Percentiles rank a stretch among this genome's conserved stretches.
Conservation (phyloP, 1,139 yeast species). For the Yamadazyma pseudoaaseri region DNA sequence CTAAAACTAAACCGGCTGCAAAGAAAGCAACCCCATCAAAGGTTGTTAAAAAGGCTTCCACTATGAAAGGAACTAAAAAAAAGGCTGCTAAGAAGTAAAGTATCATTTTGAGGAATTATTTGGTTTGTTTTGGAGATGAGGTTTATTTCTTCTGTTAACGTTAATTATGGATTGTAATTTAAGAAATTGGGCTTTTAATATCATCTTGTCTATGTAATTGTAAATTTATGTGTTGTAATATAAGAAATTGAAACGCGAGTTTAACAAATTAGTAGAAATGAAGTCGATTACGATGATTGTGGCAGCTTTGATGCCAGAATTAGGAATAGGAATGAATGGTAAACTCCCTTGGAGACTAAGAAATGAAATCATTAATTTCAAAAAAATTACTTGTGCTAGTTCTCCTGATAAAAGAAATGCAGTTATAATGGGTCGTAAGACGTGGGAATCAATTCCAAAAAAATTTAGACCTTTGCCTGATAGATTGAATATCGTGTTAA, state of each 20-base stretch:
- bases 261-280: slow-evolving; percentile 1
- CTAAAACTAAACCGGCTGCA: background rate
- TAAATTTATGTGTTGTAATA: slow-evolving; percentile 9
- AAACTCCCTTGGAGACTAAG: slow-evolving; percentile 84
- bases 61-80: slow-evolving; percentile 12
- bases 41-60: slow-evolving; percentile 14
- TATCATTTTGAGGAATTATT: slow-evolving; percentile 2
- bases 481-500: slow-evolving; percentile 73
- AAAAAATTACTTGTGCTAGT: slow-evolving; percentile 60
- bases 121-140: slow-evolving; percentile 1
- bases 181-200: slow-evolving; percentile 5
- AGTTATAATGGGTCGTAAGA: slow-evolving; percentile 93
- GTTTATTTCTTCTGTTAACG: slow-evolving; percentile 2
- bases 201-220: slow-evolving; percentile 1
- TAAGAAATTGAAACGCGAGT: slow-evolving; percentile 3
- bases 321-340: slow-evolving; percentile 86
- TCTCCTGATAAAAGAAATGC: slow-evolving; percentile 51
- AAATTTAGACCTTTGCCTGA: slow-evolving; percentile 80
- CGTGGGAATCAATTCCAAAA: slow-evolving; percentile 92
- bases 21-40: slow-evolving; percentile 15
- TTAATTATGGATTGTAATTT: slow-evolving; percentile 5
- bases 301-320: slow-evolving; percentile 77
- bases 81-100: slow-evolving; percentile 14
- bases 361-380: slow-evolving; percentile 84
- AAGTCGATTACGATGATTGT: slow-evolving; percentile 60